Evolutionary conservation across 495 filamentous ascomycete genomes (phyloP).

Genomic region (Thermothielavioides terrestris): DNA sequence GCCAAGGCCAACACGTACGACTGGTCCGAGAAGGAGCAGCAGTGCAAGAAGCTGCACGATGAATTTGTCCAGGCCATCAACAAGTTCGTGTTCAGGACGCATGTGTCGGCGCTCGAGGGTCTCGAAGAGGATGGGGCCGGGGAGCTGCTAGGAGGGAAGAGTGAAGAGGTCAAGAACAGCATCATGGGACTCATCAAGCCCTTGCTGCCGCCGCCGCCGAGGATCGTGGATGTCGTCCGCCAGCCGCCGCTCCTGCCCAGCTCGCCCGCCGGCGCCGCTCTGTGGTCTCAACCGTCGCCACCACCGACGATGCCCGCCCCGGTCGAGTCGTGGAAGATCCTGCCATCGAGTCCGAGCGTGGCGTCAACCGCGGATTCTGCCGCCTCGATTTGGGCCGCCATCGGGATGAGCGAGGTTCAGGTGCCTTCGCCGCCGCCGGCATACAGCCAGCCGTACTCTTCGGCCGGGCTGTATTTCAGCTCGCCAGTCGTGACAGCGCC

Average conservation of each 20-base stretch:
- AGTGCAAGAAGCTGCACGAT: conserved; percentile 95
- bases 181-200: conserved; percentile 83
- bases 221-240: conserved; percentile 84
- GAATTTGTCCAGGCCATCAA: conserved; percentile 97
- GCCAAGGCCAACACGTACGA: conserved; percentile 81
- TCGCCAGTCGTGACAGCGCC: conserved; percentile 55
- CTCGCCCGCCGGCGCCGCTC: conserved; percentile 65
- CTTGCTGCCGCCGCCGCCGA: conserved; percentile 83
- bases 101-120: conserved; percentile 84
- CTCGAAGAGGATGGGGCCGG: conserved; percentile 95
- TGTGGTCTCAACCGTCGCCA: conserved; percentile 62
- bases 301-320: conserved; percentile 52
- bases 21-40: conserved; percentile 94
- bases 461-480: conserved; percentile 55
- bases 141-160: conserved; percentile 83
- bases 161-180: conserved; percentile 84
- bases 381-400: conserved; percentile 70
- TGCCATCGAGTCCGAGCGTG: conserved; percentile 77
- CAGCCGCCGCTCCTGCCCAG: conserved; percentile 80
- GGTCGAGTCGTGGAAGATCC: conserved; percentile 86
- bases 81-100: conserved; percentile 90
- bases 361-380: conserved; percentile 57
- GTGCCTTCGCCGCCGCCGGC: conserved; percentile 66
- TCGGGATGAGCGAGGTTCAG: conserved; percentile 60
- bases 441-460: conserved; percentile 70